Percentiles rank a stretch among this genome's conserved stretches.
These are phyloP conservation scores for Ceratobasidium sp. DNA, from an alignment of 1,284 basidiomycete species.

Conservation along the genomic window DNA sequence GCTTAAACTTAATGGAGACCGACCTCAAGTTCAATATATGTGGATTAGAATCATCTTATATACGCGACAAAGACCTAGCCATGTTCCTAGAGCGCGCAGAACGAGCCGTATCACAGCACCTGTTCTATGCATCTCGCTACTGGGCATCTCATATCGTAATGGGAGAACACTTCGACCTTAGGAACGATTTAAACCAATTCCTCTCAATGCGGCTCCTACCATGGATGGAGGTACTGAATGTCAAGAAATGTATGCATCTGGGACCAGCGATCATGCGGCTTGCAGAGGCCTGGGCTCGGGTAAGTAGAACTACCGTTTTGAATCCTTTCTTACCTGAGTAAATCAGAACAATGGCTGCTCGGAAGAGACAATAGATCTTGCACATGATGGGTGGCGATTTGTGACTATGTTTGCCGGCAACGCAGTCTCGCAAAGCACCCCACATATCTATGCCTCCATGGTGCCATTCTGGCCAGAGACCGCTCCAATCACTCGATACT, in stretches of 20 bases:
- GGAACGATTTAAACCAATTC: not conserved
- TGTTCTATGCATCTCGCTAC: conserved; percentile 7
- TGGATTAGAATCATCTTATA: not conserved
- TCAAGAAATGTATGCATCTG: not conserved
- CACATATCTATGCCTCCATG: not conserved
- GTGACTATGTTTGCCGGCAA: not conserved
- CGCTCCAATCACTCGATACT: not conserved
- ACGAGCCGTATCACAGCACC: not conserved
- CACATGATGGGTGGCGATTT: not conserved
- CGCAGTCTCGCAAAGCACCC: not conserved
- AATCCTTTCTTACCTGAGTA: too few relatives aligned
- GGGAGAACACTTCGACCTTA: not conserved
- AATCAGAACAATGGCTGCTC: not conserved
- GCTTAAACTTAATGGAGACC: not conserved
- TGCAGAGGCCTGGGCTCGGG: too few relatives aligned
- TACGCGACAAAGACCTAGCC: not conserved
- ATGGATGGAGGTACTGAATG: not conserved
- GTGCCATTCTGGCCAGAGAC: not conserved
- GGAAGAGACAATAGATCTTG: not conserved
- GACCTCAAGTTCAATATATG: not conserved
- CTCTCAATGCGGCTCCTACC: not conserved
- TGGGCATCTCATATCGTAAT: not conserved
- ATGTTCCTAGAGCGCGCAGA: not conserved
- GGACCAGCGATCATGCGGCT: not conserved
- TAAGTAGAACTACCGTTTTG: too few relatives aligned